Evolutionary conservation across 176 grass and related monocot species (phyloP).

Genomic region (Triticum timopheevii): DNA sequence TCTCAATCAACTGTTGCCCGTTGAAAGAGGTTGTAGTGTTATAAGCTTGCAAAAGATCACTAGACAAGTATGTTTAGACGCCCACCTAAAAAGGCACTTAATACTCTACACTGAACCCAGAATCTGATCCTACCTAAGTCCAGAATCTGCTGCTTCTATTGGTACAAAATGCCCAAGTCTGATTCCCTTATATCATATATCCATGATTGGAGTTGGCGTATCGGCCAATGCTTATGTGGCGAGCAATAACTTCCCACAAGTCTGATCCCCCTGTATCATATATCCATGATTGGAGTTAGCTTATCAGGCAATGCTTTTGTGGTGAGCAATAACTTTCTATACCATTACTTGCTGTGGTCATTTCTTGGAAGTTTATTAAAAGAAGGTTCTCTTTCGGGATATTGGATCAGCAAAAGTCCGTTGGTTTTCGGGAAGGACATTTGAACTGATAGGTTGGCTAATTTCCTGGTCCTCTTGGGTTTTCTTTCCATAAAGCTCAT

Average conservation of each 20-base stretch:
- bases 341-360: neutral
- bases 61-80: neutral
- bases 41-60: neutral
- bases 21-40: neutral
- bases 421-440: slow-evolving; percentile 6
- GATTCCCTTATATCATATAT: neutral
- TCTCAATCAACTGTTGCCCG: neutral
- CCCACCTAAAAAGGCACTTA: neutral
- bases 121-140: neutral
- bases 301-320: neutral
- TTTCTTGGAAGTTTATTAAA: neutral
- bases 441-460: neutral
- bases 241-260: neutral
- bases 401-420: neutral
- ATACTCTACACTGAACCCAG: neutral
- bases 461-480: neutral
- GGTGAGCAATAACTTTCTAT: neutral
- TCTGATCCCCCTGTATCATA: neutral
- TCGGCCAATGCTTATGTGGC: neutral
- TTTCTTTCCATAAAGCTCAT: slow-evolving; percentile 7
- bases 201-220: neutral
- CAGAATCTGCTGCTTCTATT: neutral
- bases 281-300: slow-evolving; percentile 12
- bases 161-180: neutral
- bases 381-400: neutral